phyloP scores from a whole-genome alignment of 2,329 filamentous ascomycete species.

The Stachybotrys chlorohalonatus region DNA sequence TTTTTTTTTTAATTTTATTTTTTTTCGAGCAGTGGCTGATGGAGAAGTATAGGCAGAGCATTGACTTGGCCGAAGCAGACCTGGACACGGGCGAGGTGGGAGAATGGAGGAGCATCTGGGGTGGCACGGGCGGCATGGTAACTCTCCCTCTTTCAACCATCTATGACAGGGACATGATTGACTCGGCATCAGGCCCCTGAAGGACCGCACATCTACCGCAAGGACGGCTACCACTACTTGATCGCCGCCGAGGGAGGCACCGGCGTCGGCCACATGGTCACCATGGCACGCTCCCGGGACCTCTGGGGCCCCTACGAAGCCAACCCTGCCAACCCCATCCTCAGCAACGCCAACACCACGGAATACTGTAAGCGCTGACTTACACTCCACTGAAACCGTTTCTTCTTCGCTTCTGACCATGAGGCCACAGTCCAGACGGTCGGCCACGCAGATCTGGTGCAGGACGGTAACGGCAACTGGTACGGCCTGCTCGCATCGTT shows the following conservation, averaged over 20 bases:
- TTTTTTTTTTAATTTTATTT: not conserved
- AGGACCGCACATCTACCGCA: slow-evolving; percentile 36
- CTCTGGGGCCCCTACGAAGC: slow-evolving; percentile 33
- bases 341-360: slow-evolving; percentile 27
- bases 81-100: slow-evolving; percentile 20
- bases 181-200: slow-evolving; percentile 19
- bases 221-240: slow-evolving; percentile 35
- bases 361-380: slow-evolving; percentile 12
- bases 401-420: too few species aligned
- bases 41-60: not conserved
- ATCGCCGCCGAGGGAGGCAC: slow-evolving; percentile 41
- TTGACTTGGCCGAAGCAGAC: slow-evolving; percentile 16
- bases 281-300: slow-evolving; percentile 29
- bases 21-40: not conserved
- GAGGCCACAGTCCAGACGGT: slow-evolving; percentile 25
- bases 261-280: slow-evolving; percentile 27
- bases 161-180: too few species aligned
- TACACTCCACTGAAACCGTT: not conserved
- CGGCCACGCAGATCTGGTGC: slow-evolving; percentile 36
- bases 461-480: slow-evolving; percentile 37
- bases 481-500: slow-evolving; percentile 1
- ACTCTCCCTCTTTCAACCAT: not conserved
- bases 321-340: slow-evolving; percentile 31
- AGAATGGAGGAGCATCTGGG: slow-evolving; percentile 25
- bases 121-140: slow-evolving; percentile 20